A percentile compares a stretch with the other conserved stretches of the same genome.
Evolutionary conservation across 2,329 filamentous ascomycete species (phyloP).

Genomic region (Fusarium xylarioides): DNA sequence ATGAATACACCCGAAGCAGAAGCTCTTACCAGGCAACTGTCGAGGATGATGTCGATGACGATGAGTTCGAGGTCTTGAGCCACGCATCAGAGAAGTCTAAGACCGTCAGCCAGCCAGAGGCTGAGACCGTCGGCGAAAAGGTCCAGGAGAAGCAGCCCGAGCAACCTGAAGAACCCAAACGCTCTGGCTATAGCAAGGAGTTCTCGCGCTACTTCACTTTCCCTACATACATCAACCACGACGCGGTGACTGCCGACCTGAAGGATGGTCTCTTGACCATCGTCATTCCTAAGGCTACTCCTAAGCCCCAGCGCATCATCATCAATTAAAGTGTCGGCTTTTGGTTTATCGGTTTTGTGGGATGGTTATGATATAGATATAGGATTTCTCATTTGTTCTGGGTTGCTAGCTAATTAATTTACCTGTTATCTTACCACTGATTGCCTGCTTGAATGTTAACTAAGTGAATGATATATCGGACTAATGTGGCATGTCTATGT

Average conservation of each 20-base stretch:
- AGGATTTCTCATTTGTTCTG: too few species aligned
- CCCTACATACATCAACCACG: constrained; percentile 67
- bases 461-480: too few species aligned
- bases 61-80: constrained; percentile 20
- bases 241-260: constrained; percentile 62
- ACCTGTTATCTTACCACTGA: too few species aligned
- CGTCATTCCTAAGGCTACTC: background rate
- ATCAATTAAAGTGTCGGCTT: background rate
- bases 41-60: constrained; percentile 17
- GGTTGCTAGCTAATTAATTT: too few species aligned
- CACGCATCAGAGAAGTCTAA: constrained; percentile 15
- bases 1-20: constrained; percentile 19
- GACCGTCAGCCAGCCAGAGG: background rate
- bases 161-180: constrained; percentile 47
- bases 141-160: constrained; percentile 41
- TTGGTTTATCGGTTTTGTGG: too few species aligned
- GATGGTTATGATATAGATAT: background rate
- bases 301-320: background rate
- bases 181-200: constrained; percentile 51
- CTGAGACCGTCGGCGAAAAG: background rate
- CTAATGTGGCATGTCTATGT: too few species aligned
- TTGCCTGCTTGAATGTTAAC: too few species aligned
- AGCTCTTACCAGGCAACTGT: constrained; percentile 24
- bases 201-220: constrained; percentile 74
- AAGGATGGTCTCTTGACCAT: constrained; percentile 11